Evolutionary conservation across 73 alveolate genomes (phyloP).

Genomic region (Stentor roeselii): DNA sequence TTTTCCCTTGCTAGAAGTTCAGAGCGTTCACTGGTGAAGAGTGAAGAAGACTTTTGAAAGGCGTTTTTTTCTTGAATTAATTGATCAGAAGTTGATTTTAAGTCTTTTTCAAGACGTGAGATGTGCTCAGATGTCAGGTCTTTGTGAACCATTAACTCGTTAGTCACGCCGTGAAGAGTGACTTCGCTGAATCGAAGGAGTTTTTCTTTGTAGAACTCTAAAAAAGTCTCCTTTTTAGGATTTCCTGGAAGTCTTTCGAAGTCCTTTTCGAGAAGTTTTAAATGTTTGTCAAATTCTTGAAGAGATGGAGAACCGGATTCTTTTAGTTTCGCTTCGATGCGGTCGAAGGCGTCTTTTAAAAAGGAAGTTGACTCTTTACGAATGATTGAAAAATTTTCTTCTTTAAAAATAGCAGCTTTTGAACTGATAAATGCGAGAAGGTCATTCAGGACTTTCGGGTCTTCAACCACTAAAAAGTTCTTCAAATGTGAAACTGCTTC

Average conservation of each 20-base stretch:
- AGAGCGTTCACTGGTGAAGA: conserved; percentile 67
- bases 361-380: not conserved
- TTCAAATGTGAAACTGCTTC: conserved; percentile 62
- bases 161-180: conserved; percentile 48
- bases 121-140: conserved; percentile 50
- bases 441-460: not conserved
- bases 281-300: conserved; percentile 1
- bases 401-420: not conserved
- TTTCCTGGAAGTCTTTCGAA: not conserved
- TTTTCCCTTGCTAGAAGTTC: conserved; percentile 70
- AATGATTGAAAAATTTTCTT: not conserved
- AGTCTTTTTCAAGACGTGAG: conserved; percentile 66
- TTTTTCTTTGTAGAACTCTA: conserved; percentile 21
- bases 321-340: not conserved
- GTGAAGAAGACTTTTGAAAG: conserved; percentile 39
- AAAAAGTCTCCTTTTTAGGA: not conserved
- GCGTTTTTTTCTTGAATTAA: conserved; percentile 44
- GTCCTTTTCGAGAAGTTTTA: not conserved
- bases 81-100: conserved; percentile 55
- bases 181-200: conserved; percentile 31
- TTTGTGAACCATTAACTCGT: conserved; percentile 59
- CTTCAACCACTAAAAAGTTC: conserved; percentile 15
- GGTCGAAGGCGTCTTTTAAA: not conserved
- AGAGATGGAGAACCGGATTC: not conserved
- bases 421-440: not conserved